These are phyloP conservation scores for Cordyceps militaris DNA, from an alignment of 2,329 filamentous ascomycete genomes.

Conservation along the genomic window DNA sequence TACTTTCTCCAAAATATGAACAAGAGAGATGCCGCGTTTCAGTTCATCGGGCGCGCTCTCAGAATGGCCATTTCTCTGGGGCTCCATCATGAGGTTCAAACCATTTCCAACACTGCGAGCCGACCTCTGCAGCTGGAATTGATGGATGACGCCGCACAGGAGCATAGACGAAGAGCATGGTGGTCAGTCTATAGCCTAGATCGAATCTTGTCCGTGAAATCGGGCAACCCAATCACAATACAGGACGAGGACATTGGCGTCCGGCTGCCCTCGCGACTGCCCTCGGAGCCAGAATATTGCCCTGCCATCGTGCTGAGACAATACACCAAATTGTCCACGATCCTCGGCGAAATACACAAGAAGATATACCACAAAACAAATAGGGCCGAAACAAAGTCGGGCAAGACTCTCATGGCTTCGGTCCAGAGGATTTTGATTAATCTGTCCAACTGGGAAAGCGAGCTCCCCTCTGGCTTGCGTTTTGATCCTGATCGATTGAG, in stretches of 20 bases:
- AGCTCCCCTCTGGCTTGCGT: slow-evolving; percentile 39
- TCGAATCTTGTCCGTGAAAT: slow-evolving; percentile 45
- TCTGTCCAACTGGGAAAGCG: slow-evolving; percentile 42
- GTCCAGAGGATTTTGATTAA: slow-evolving; percentile 44
- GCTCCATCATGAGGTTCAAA: slow-evolving; percentile 44
- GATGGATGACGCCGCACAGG: slow-evolving; percentile 35
- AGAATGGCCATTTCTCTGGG: slow-evolving; percentile 52
- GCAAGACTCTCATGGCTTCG: slow-evolving; percentile 39
- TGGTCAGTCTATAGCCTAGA: slow-evolving; percentile 52
- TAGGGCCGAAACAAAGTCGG: slow-evolving; percentile 31
- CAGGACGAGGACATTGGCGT: slow-evolving; percentile 47
- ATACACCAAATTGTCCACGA: slow-evolving; percentile 46
- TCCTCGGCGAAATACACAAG: slow-evolving; percentile 40
- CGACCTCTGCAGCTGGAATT: slow-evolving; percentile 17
- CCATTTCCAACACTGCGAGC: not conserved
- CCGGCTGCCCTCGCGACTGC: slow-evolving; percentile 27
- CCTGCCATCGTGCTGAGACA: slow-evolving; percentile 41
- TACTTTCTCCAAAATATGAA: slow-evolving; percentile 54
- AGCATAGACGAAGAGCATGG: slow-evolving; percentile 46
- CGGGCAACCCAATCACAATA: slow-evolving; percentile 47
- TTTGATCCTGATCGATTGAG: slow-evolving; percentile 40
- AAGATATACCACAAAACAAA: slow-evolving; percentile 41
- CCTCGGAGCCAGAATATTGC: slow-evolving; percentile 33
- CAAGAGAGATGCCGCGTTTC: slow-evolving; percentile 45
- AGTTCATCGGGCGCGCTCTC: slow-evolving; percentile 47